Conservation (phyloP, 805 yeast genomes). For the Candida andamanensis region DNA sequence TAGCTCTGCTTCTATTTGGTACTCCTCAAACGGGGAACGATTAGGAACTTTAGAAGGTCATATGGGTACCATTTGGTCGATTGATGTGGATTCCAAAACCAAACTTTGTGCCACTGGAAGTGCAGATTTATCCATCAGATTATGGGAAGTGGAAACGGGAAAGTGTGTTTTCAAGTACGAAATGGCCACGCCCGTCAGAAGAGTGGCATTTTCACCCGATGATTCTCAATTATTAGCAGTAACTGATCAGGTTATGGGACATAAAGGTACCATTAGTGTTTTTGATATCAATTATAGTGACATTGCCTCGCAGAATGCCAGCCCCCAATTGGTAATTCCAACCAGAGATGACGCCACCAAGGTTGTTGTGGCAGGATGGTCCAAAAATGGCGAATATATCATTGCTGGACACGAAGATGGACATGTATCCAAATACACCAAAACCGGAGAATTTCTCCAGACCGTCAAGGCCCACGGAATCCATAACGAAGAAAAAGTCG, state of each 20-base stretch:
- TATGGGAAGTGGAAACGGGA: constrained; percentile 84
- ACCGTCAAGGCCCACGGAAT: constrained; percentile 67
- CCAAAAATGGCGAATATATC: constrained; percentile 66
- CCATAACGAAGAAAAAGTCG: constrained; percentile 41
- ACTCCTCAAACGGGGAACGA: constrained; percentile 91
- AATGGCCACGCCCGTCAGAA: constrained; percentile 80
- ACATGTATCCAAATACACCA: constrained; percentile 68
- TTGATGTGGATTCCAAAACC: constrained; percentile 76
- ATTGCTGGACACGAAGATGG: constrained; percentile 91
- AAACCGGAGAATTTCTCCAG: constrained; percentile 64
- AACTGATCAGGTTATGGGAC: constrained; percentile 90
- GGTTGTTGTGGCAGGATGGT: constrained; percentile 83
- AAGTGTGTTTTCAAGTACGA: constrained; percentile 67
- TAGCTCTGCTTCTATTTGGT: constrained; percentile 87
- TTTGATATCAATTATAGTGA: constrained; percentile 46
- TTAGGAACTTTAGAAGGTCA: constrained; percentile 84
- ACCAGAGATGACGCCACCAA: constrained; percentile 56
- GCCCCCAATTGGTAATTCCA: constrained; percentile 56
- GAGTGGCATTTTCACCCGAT: constrained; percentile 80
- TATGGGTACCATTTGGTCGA: constrained; percentile 91
- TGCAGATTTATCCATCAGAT: constrained; percentile 79
- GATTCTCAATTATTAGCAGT: constrained; percentile 66
- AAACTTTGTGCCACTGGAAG: constrained; percentile 77
- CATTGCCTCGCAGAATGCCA: constrained; percentile 34
- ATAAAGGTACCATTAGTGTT: constrained; percentile 67